Evolutionary conservation across 208 protist genomes (phyloP), one percentile per base, ranked within the genome.

Genomic region (Trypanosoma platydactyli): DNA sequence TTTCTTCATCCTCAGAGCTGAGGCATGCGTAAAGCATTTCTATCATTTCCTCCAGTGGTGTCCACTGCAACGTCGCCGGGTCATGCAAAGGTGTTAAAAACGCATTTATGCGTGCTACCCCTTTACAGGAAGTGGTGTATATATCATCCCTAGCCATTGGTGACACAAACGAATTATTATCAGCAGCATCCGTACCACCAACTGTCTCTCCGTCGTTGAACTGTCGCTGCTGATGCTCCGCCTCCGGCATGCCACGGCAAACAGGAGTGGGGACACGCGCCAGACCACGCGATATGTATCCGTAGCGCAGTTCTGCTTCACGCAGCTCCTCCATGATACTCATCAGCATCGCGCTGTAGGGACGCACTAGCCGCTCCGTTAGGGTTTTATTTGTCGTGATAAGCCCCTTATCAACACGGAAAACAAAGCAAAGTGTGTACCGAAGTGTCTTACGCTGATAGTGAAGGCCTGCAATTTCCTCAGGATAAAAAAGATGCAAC

Each of bases 391-490:
- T 82, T 3, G 83, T 69, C 25, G 89, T 86, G 48, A 86, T 79
- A 58, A 82, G 68, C 29, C 49, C 71, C 51, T 73, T 27, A 64
- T 87, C 76, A 11, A 91, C 75, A 44, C 64, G 58, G 62, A 92
- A 91, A 49, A 83, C 77, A 53, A 95, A 80, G 66, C 89, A 92
- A 33, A 95, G 63, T 11, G 86, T 84, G 70, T 91, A 92, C 33
- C 87, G 86, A 64, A 95, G 73, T 29, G 85, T 92, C 54, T 95
- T 89, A 27, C 89, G 79, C 57, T 81, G 75, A 63, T 95, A 95
- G 54, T 89, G 86, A 50, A 85, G 68, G 6, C 89, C 89, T 0
- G 86, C 70, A 46, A 95, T 89, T 52, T 95, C 86, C 57, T 92
- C 84, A 3, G 86, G 78, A 64, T 92, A 91, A 65, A 92, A 93